phyloP scores from a whole-genome alignment of 164 flowering plant species.

The Vitis labrusca region DNA sequence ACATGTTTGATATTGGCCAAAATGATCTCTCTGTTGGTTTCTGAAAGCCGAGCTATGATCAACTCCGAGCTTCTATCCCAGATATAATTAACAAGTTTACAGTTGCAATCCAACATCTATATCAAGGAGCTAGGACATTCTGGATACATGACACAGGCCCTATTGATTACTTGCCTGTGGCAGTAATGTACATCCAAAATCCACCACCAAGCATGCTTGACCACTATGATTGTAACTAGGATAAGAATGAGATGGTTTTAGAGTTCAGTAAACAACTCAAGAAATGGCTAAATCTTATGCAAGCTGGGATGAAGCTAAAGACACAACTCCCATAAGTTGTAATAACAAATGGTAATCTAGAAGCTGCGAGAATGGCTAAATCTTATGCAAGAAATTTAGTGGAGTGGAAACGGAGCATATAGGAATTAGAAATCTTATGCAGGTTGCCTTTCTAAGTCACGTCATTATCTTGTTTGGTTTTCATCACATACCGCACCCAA shows the following conservation, averaged over 20 bases:
- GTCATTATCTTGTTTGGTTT: too few species aligned
- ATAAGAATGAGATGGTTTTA: conserved; percentile 42
- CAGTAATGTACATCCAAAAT: conserved; percentile 21
- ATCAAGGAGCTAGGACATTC: conserved; percentile 53
- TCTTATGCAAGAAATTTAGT: too few species aligned
- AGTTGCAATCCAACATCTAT: conserved; percentile 41
- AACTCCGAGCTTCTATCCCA: conserved; percentile 22
- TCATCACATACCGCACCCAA: too few species aligned
- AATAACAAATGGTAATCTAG: conserved; percentile 11
- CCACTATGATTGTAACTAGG: conserved; percentile 42
- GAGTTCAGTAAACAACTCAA: conserved; percentile 56
- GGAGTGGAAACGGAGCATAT: too few species aligned
- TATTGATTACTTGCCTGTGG: conserved; percentile 56
- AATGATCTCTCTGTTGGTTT: conserved; percentile 44
- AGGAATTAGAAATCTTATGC: too few species aligned
- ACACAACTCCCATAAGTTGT: conserved; percentile 51
- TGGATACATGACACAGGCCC: conserved; percentile 78
- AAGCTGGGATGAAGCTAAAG: conserved; percentile 28
- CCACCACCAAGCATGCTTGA: conserved; percentile 48
- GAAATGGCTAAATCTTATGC: conserved; percentile 4
- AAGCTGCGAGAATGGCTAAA: too few species aligned
- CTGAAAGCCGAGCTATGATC: conserved; percentile 17
- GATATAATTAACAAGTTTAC: conserved; percentile 38
- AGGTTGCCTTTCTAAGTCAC: too few species aligned
- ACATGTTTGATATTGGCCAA: conserved; percentile 63